Base-by-base conservation (phyloP, 805 yeast genomes). In the Barnettozyma pratensis region DNA sequence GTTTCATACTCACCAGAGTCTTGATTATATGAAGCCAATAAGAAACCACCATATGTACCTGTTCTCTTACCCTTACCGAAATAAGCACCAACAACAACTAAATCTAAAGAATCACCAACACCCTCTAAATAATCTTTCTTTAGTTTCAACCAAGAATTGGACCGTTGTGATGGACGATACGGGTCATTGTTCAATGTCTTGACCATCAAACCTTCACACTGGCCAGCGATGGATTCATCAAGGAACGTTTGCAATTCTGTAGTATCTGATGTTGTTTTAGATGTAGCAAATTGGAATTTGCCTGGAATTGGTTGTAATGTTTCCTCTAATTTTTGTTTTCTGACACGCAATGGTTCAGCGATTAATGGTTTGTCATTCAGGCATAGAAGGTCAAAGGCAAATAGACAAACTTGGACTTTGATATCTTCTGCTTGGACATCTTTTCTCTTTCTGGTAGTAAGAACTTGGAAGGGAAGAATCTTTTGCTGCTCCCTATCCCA, bases 201-300 rank as follows among this genome's bases (percentile, higher is more conserved):
- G 39, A 94, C 91, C 99, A 94, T 94, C 45, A 94, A 74, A 0
- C 99, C 99, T 66, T 94, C 99, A 64, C 99, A 94, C 12, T 89
- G 73, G 59, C 87, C 94, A 58, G 85, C 83, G 27, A 94, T 87
- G 3, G 96, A 85, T 62, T 88, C 87, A 64, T 94, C 98, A 52
- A 94, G 72, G 60, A 91, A 94, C 10, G 66, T 65, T 64, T 92
- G 96, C 43, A 94, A 79, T 53, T 88, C 96, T 28, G 74, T 81
- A n/a, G 70, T 57, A 56, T 83, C 83, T 4, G 84, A 74, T 0
- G 96, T 78, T 54, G 87, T 82, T 70, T 84, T 78, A 48, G 71
- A 71, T 5, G 85, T 84, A 1, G 99, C 98, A 64, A 80, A 87
- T 51, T 80, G 79, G 56, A 92, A 87, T 61, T 86, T 86, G 1